These are phyloP conservation scores for Hymenoscyphus scutula DNA, from an alignment of 2,329 filamentous ascomycete genomes.

Conservation along the genomic window DNA sequence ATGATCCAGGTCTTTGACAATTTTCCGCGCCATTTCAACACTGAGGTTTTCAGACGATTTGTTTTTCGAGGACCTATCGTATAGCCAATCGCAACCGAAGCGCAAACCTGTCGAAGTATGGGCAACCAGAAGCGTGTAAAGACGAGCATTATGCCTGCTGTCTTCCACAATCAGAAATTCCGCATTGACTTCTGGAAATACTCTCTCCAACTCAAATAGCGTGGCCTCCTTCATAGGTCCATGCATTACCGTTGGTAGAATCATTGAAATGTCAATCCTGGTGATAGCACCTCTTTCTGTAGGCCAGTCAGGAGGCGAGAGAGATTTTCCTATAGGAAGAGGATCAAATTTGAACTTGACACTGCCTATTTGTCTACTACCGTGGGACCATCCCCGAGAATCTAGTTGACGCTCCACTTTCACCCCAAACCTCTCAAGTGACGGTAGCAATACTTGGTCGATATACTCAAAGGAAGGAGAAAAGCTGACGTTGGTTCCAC, in stretches of 20 bases:
- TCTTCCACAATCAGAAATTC: constrained; percentile 49
- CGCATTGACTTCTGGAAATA: constrained; percentile 46
- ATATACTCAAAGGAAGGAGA: constrained; percentile 61
- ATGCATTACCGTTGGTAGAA: constrained; percentile 48
- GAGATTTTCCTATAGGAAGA: constrained; percentile 38
- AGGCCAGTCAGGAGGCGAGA: constrained; percentile 38
- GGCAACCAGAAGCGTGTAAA: constrained; percentile 58
- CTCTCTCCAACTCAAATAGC: constrained; percentile 39
- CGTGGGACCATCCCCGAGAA: constrained; percentile 48
- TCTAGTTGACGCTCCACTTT: constrained; percentile 45
- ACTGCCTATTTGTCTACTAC: constrained; percentile 28
- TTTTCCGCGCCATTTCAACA: constrained; percentile 43
- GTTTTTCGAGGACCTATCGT: constrained; percentile 41
- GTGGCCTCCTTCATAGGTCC: constrained; percentile 43
- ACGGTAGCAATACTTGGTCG: constrained; percentile 58
- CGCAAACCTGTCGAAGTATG: constrained; percentile 45
- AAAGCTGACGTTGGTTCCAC: constrained; percentile 58
- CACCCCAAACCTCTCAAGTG: constrained; percentile 52
- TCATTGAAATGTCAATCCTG: constrained; percentile 49
- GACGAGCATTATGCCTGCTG: constrained; percentile 48
- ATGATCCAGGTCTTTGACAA: constrained; percentile 46
- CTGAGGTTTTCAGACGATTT: constrained; percentile 34
- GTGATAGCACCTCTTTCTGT: constrained; percentile 38
- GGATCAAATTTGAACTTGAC: constrained; percentile 48
- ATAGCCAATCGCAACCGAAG: constrained; percentile 50